phyloP scores from a whole-genome alignment of 2,329 filamentous ascomycete species.

The Diaporthe aspalathi region DNA sequence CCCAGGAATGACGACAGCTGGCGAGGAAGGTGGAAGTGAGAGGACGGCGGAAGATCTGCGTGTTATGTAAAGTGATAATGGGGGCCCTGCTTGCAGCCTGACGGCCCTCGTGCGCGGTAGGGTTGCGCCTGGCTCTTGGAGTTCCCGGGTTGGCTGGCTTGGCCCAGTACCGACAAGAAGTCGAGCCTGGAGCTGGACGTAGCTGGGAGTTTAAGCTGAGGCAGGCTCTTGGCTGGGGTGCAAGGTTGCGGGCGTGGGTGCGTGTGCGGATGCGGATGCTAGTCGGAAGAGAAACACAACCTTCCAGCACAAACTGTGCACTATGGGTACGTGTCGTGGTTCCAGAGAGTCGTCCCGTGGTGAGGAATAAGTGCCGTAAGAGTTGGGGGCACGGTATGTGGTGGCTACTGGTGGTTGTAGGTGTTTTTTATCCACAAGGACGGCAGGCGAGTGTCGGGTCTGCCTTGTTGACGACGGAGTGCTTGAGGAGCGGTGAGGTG shows the following conservation, averaged over 20 bases:
- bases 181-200: constrained; percentile 14
- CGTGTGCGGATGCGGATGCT: constrained; percentile 22
- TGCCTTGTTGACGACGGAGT: constrained; percentile 14
- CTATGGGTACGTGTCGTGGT: neutral
- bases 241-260: too few species aligned
- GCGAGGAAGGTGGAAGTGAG: neutral
- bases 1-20: constrained; percentile 9
- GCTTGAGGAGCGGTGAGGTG: constrained; percentile 24
- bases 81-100: constrained; percentile 26
- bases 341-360: neutral
- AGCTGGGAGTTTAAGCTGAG: constrained; percentile 27
- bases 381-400: neutral
- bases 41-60: constrained; percentile 22
- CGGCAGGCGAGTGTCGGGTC: constrained; percentile 14
- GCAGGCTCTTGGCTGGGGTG: constrained; percentile 23
- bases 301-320: neutral
- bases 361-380: neutral
- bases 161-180: constrained; percentile 4
- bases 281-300: constrained; percentile 1
- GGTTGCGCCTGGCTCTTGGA: constrained; percentile 25
- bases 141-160: constrained; percentile 27
- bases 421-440: constrained; percentile 9
- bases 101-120: constrained; percentile 16
- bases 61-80: constrained; percentile 29
- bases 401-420: neutral